These are phyloP conservation scores for Chaetomium sp. DNA, from an alignment of 2,329 filamentous ascomycete genomes.

Conservation along the genomic window DNA sequence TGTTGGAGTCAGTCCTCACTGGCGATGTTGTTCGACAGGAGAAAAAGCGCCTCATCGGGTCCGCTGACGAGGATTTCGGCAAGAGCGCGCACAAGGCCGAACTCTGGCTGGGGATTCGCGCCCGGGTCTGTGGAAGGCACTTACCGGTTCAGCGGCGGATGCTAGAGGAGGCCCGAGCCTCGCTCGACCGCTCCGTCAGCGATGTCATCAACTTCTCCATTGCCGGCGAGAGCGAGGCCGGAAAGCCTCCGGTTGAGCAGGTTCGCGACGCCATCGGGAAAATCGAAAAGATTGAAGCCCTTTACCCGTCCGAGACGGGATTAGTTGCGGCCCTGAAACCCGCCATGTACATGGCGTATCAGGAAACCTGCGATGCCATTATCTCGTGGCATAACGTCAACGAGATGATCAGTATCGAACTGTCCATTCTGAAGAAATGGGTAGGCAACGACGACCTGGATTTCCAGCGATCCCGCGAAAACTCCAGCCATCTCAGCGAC, in stretches of 20 bases:
- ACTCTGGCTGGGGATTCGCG: constrained; percentile 85
- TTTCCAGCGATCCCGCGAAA: constrained; percentile 74
- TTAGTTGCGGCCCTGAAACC: constrained; percentile 75
- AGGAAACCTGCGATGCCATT: constrained; percentile 82
- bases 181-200: constrained; percentile 75
- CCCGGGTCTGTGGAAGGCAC: constrained; percentile 80
- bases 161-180: constrained; percentile 78
- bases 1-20: constrained; percentile 92
- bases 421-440: constrained; percentile 90
- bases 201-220: constrained; percentile 92
- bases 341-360: constrained; percentile 75
- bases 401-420: constrained; percentile 90
- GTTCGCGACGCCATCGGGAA: constrained; percentile 86
- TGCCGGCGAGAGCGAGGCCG: constrained; percentile 87
- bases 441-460: constrained; percentile 95
- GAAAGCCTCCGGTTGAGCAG: constrained; percentile 84
- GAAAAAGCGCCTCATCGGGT: constrained; percentile 90
- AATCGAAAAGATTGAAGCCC: constrained; percentile 83
- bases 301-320: constrained; percentile 79
- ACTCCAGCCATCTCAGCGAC: constrained; percentile 76
- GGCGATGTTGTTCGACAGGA: constrained; percentile 97
- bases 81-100: constrained; percentile 72
- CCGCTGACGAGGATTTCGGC: constrained; percentile 59
- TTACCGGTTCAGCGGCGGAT: constrained; percentile 82
- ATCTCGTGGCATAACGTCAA: constrained; percentile 98